Evolutionary conservation across 1,284 basidiomycete genomes (phyloP).

Genomic region (Cystobasidiaceae sp.): DNA sequence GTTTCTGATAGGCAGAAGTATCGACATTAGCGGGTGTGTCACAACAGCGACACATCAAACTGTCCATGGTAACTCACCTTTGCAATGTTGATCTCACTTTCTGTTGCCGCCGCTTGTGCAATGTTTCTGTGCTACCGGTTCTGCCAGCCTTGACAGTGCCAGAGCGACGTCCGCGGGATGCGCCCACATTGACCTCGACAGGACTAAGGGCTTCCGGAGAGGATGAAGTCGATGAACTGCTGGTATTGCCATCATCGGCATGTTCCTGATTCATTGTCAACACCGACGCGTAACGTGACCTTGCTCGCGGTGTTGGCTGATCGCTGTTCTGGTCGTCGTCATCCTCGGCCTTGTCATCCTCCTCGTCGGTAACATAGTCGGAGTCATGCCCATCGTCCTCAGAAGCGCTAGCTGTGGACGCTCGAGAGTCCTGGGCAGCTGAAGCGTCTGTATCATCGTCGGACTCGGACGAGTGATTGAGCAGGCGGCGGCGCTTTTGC

Average conservation of each 20-base stretch:
- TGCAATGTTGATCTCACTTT: neutral
- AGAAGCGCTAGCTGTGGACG: neutral
- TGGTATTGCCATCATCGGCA: neutral
- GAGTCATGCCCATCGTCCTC: constrained; percentile 19
- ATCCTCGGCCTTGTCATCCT: neutral
- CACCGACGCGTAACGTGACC: neutral
- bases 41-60: neutral
- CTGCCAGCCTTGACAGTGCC: neutral
- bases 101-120: neutral
- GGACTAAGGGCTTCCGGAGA: constrained; percentile 42
- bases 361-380: constrained; percentile 15
- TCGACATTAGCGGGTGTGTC: neutral
- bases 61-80: neutral
- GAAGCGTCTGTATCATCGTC: constrained; percentile 5
- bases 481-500: neutral
- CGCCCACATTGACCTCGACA: constrained; percentile 28
- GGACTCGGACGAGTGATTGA: constrained; percentile 2
- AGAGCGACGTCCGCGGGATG: neutral
- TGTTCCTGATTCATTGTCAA: neutral
- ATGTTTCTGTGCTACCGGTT: neutral
- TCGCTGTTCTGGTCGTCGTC: constrained; percentile 14
- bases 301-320: neutral
- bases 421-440: neutral
- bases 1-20: neutral
- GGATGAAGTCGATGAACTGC: constrained; percentile 34